A percentile compares a stretch with the other conserved stretches of the same genome.
Evolutionary conservation across 495 filamentous ascomycete species (phyloP).

Genomic region (Ramalina peruviana): DNA sequence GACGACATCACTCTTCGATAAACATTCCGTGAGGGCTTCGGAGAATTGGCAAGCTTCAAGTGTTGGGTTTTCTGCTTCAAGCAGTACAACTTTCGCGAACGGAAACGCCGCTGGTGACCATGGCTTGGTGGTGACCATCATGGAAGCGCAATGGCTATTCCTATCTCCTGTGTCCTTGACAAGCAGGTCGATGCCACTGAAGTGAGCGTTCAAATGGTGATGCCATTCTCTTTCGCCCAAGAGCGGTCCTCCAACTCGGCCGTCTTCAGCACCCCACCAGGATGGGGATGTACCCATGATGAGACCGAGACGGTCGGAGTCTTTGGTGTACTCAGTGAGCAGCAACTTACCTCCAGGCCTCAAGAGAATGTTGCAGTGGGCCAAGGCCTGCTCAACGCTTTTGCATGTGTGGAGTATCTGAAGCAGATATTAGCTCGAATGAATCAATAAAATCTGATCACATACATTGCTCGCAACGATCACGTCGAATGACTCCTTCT

Average conservation of each 20-base stretch:
- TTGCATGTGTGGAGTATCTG: slow-evolving; percentile 24
- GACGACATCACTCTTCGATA: not conserved
- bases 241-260: slow-evolving; percentile 9
- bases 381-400: slow-evolving; percentile 20
- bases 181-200: slow-evolving; percentile 11
- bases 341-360: slow-evolving; percentile 26
- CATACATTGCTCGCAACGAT: slow-evolving; percentile 34
- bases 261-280: slow-evolving; percentile 13
- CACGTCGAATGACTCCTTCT: slow-evolving; percentile 32
- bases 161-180: not conserved
- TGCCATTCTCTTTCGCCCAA: slow-evolving; percentile 12
- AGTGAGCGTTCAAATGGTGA: slow-evolving; percentile 6
- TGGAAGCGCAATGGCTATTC: not conserved
- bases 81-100: not conserved
- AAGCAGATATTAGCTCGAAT: not conserved
- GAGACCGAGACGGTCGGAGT: slow-evolving; percentile 4
- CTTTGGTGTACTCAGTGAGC: slow-evolving; percentile 20
- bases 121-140: slow-evolving; percentile 1
- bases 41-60: not conserved
- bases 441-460: too few relatives aligned
- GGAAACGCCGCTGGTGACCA: not conserved
- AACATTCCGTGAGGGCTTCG: not conserved
- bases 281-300: slow-evolving; percentile 8
- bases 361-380: slow-evolving; percentile 20
- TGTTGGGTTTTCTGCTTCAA: not conserved